Base-by-base conservation (phyloP, 2,329 filamentous ascomycete genomes). In the Xylogone sp. region DNA sequence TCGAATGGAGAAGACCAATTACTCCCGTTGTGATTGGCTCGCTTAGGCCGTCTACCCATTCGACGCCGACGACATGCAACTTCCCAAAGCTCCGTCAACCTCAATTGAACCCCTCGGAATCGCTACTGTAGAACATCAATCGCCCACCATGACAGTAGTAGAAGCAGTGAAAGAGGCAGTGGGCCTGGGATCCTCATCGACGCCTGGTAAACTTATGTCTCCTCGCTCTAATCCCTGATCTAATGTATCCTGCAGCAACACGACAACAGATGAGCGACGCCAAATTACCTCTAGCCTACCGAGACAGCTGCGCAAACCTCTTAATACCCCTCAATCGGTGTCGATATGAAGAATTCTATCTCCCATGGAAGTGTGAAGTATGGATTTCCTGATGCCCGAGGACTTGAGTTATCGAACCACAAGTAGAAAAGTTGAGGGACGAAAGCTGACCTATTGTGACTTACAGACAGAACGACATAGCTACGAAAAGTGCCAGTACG, bases 401-500 rank as follows among this genome's bases (percentile, higher is more conserved):
- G 6, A 27, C 10, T 27, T 27, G 24, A 10, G 6, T 27, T 10
- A 6, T 27, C 24, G 10, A 27, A 6, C 10, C 10, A 10, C 24
- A 27, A 20, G 21, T 46, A 21, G 10, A 10, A 16, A 45, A 45
- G 42, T 8, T 31, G 7, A n/a, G 19, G 31, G 29, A 18, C 18
- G 19, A 42, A 45, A 22, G 55, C 57, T 62, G 48, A 62, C 34
- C 45, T 21, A 16, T 31, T 43, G 45, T 18, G 16, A 16, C 20
- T 3, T 52, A 53, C 68, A 97, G 94, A 85, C 91, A 71, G 94
- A 99, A 79, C 82, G 94, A 77, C 94, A 99, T 75, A 87, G 86
- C 67, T 99, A 99, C 79, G 94, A 99, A 71, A 97, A 97, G 73
- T 99, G 94, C 83, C 94, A 99, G 69, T 99, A 99, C 74, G 88